These are phyloP conservation scores for Aspergillus kassunensis DNA, from an alignment of 495 filamentous ascomycete species.

Conservation along the genomic window DNA sequence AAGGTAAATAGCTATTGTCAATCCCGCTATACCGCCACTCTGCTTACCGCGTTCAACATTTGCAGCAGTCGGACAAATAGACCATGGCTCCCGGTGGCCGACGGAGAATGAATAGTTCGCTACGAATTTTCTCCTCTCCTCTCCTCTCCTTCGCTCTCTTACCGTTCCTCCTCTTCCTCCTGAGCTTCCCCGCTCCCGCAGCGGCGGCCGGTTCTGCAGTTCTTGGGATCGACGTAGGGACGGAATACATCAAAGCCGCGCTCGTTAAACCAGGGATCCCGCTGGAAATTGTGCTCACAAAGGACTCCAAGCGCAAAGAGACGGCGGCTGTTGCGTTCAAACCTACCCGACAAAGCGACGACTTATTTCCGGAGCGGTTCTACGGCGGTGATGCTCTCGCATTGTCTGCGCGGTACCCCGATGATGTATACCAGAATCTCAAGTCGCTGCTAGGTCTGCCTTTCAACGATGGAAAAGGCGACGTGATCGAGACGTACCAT, in stretches of 20 bases:
- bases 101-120: slow-evolving; percentile 30
- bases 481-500: slow-evolving; percentile 62
- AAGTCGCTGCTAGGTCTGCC: slow-evolving; percentile 78
- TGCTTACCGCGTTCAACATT: slow-evolving; percentile 13
- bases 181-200: slow-evolving; percentile 56
- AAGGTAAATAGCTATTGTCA: not conserved
- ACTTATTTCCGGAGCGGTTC: slow-evolving; percentile 75
- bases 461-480: slow-evolving; percentile 48
- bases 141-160: slow-evolving; percentile 36
- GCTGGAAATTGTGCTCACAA: slow-evolving; percentile 97
- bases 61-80: slow-evolving; percentile 26
- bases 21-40: not conserved
- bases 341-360: slow-evolving; percentile 56
- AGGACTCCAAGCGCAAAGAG: slow-evolving; percentile 97
- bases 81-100: slow-evolving; percentile 51
- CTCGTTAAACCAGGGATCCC: slow-evolving; percentile 97
- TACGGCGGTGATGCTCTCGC: slow-evolving; percentile 92
- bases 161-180: slow-evolving; percentile 49
- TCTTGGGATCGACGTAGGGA: slow-evolving; percentile 89
- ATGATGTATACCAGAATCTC: slow-evolving; percentile 90
- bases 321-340: slow-evolving; percentile 91
- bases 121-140: slow-evolving; percentile 24
- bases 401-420: slow-evolving; percentile 79
- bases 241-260: slow-evolving; percentile 94
- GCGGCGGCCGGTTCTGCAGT: slow-evolving; percentile 67